Base-by-base conservation (phyloP, 805 yeast genomes). In the Kuraishia ogatae region DNA sequence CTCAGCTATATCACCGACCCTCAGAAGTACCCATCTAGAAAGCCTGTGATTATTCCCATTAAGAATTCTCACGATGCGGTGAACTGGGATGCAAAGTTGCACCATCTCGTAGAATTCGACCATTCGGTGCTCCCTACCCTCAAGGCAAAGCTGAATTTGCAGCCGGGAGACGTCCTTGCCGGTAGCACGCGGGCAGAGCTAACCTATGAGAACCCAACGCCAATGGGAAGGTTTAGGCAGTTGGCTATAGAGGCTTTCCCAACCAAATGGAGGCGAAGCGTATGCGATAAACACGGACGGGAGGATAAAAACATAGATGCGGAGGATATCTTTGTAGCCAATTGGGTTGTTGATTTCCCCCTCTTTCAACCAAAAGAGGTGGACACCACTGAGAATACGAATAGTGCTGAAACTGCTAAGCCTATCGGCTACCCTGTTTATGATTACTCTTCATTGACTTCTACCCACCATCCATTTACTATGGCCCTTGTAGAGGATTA, bases 381-480 rank as follows among this genome's bases (percentile, higher is more conserved):
- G 0, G n/a, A n/a, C n/a, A n/a, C n/a, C n/a, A n/a, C n/a, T n/a
- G n/a, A n/a, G n/a, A n/a, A n/a, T n/a, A 64, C 60, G 8, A 48
- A 61, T 1, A 51, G 53, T 2, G 56, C 56, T 3, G 55, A 58
- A 17, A 60, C 60, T 13, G 17, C 39, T 4, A 23, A 53, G 11
- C 62, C 56, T 6, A 50, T 52, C 8, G 64, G 60, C 11, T 89
- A 81, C 61, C 97, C 97, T 1, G 59, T 52, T 1, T 93, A 90
- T 65, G 79, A 82, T 62, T 66, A 59, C 46, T 54, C 61, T 1
- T 61, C 66, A 10, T 76, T 75, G 52, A 82, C 78, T 47, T 81
- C 98, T 0, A 92, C 97, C 0, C 99, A 94, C 66, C 99, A 94
- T 66, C 99, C 99, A 3, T 94, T 94, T 71, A 94, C 99, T 0